phyloP scores from a whole-genome alignment of 2,329 filamentous ascomycete genomes.

The Thelonectria olida region DNA sequence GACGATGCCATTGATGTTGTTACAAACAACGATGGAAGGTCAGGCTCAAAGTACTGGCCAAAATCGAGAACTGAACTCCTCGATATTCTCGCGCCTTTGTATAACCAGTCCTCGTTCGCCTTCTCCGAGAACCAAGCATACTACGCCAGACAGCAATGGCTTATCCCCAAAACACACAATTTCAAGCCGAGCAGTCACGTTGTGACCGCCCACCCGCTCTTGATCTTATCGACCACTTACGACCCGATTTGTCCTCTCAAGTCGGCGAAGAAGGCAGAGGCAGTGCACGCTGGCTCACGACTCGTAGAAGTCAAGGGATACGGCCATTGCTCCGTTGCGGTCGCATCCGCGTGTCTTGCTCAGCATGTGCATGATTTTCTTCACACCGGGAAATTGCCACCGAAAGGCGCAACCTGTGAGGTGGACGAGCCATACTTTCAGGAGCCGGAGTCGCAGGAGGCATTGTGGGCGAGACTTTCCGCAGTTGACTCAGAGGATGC shows the following conservation, averaged over 20 bases:
- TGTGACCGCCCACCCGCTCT: conserved; percentile 41
- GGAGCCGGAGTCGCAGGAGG: conserved; percentile 33
- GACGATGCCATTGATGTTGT: conserved; percentile 41
- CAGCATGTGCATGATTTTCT: conserved; percentile 49
- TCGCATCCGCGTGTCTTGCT: conserved; percentile 48
- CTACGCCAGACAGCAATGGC: conserved; percentile 42
- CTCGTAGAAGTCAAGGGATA: conserved; percentile 54
- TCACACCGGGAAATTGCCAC: conserved; percentile 49
- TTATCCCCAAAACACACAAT: conserved; percentile 40
- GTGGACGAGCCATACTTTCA: conserved; percentile 51
- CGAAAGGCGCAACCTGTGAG: conserved; percentile 47
- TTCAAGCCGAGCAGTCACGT: conserved; percentile 45
- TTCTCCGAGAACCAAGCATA: conserved; percentile 25
- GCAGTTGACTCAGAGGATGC: conserved; percentile 7
- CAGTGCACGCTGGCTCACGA: conserved; percentile 47
- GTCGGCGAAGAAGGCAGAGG: conserved; percentile 48
- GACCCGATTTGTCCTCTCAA: conserved; percentile 61
- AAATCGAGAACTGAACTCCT: conserved; percentile 44
- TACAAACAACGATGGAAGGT: conserved; percentile 39
- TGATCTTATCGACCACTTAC: conserved; percentile 44
- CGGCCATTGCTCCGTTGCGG: conserved; percentile 52
- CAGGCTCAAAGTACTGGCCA: conserved; percentile 42
- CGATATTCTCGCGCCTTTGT: conserved; percentile 45
- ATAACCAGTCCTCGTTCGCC: conserved; percentile 46
- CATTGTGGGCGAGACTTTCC: background rate